These are phyloP conservation scores for Phytophthora citrophthora DNA, from an alignment of 352 stramenopile genomes.

Conservation along the genomic window DNA sequence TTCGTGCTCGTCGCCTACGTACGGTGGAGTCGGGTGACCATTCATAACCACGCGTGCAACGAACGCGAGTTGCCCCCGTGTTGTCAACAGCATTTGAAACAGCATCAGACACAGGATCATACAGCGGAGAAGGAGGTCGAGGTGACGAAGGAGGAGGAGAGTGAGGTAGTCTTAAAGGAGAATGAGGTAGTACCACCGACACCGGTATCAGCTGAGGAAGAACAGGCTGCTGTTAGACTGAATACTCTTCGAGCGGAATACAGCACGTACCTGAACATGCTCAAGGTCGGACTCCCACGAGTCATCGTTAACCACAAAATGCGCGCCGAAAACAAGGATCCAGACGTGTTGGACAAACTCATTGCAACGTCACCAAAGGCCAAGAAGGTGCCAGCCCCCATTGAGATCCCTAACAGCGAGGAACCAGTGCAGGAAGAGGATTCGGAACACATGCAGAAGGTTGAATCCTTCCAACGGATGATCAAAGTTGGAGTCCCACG, in stretches of 20 bases:
- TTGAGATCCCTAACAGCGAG: constrained; percentile 36
- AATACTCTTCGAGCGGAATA: constrained; percentile 33
- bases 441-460: constrained; percentile 47
- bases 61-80: constrained; percentile 16
- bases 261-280: constrained; percentile 75
- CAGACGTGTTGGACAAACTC: constrained; percentile 58
- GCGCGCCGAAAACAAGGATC: constrained; percentile 63
- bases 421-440: constrained; percentile 42
- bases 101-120: constrained; percentile 10
- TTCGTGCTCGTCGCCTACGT: constrained; percentile 51
- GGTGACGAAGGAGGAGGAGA: neutral
- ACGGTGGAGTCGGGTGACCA: constrained; percentile 42
- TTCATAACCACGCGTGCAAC: constrained; percentile 38
- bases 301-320: constrained; percentile 82
- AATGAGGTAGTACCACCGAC: constrained; percentile 19
- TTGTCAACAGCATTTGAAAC: constrained; percentile 26
- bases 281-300: constrained; percentile 73
- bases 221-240: constrained; percentile 18
- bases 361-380: constrained; percentile 35
- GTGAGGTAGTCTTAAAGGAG: constrained; percentile 9
- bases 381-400: constrained; percentile 40
- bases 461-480: constrained; percentile 71
- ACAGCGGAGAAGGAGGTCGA: constrained; percentile 8
- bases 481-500: constrained; percentile 69
- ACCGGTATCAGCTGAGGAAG: constrained; percentile 12